Base-by-base conservation (phyloP, 2,329 filamentous ascomycete genomes). In the Diaporthe sp. region DNA sequence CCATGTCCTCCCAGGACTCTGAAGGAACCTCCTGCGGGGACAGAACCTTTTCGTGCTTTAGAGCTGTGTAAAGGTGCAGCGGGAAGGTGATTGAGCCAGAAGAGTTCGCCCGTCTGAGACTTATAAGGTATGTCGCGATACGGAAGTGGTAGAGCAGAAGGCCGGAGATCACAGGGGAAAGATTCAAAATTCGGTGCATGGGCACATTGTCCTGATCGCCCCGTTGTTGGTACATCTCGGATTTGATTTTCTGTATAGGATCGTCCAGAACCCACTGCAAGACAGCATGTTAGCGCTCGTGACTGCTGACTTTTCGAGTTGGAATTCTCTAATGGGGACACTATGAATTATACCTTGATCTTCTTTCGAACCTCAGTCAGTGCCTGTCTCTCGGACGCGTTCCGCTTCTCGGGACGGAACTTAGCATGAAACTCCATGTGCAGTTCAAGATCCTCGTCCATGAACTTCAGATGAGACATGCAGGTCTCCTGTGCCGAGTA, bases 11-110 rank as follows among this genome's bases (percentile, higher is more conserved):
- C 86, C 86, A 87, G 4, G 19, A 8, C 1, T 30, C 71, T 0
- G 69, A 4, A 0, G 55, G 9, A 4, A 42, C 28, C 28, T 45
- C 13, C 1, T 13, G n/a, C n/a, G 58, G 25, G 9, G 38, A 42
- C 1, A 84, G 33, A 1, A 83, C 69, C 2, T 79, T 78, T 69
- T 85, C 82, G 17, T 79, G 70, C 2, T 66, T 57, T 2, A 84
- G 69, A 1, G 85, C 85, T 66, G 86, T 84, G 78, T 87, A 87
- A 1, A 88, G 76, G 61, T 89, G 86, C 1, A 75, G 76, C 0
- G 81, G 76, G 60, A 80, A 83, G 15, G 81, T 76, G 15, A 87
- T 79, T 0, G 85, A 84, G 1, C 84, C 84, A 82, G 82, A 87
- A 1, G 82, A 82, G 61, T 83, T 82, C 13, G 77, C 79, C 22